phyloP scores from a whole-genome alignment of 331 rosid species.

The Telfairia occidentalis region DNA sequence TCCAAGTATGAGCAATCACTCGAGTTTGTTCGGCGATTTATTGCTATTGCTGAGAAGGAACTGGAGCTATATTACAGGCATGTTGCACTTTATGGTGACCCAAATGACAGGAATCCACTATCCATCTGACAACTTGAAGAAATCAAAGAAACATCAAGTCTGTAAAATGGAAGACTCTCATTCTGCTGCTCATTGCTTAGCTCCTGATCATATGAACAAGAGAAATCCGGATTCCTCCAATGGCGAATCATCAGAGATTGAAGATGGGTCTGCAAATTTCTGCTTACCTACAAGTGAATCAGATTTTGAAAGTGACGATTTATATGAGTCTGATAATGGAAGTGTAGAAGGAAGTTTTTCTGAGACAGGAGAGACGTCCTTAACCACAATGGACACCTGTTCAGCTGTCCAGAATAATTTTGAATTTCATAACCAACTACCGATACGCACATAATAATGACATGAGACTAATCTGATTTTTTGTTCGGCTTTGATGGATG shows the following conservation, averaged over 20 bases:
- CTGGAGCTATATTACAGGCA: slow-evolving; percentile 72
- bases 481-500: not conserved
- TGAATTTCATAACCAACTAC: not conserved
- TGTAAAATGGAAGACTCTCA: slow-evolving; percentile 17
- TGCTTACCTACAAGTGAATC: slow-evolving; percentile 31
- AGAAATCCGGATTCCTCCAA: slow-evolving; percentile 29
- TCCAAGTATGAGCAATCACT: slow-evolving; percentile 87
- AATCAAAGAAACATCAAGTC: slow-evolving; percentile 20
- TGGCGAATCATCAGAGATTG: slow-evolving; percentile 31
- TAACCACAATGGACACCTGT: not conserved
- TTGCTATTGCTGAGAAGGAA: slow-evolving; percentile 74
- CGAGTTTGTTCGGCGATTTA: slow-evolving; percentile 65
- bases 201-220: slow-evolving; percentile 21
- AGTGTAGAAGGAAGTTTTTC: not conserved
- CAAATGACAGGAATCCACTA: slow-evolving; percentile 49
- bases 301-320: slow-evolving; percentile 40
- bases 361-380: not conserved
- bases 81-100: slow-evolving; percentile 68
- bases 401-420: not conserved
- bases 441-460: not conserved
- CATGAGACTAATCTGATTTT: not conserved
- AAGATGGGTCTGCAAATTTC: slow-evolving; percentile 24
- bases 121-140: slow-evolving; percentile 23
- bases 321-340: not conserved
- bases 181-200: slow-evolving; percentile 13